Base-by-base conservation (phyloP, 345 rosid species). In the Luvunga scandens region DNA sequence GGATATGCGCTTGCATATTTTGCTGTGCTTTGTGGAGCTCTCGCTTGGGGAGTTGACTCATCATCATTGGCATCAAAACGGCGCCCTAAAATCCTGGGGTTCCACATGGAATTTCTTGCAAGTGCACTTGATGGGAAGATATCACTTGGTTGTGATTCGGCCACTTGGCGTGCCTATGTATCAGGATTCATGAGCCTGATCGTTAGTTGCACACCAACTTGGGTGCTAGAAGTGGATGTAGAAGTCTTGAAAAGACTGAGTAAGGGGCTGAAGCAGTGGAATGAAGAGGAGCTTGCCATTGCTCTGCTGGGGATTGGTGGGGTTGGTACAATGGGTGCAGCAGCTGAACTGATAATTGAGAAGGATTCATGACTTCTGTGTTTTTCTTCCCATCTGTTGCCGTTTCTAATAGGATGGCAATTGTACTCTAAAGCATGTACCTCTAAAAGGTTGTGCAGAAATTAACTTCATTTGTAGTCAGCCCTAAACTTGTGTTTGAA, bases 11-110 rank as follows among this genome's bases (percentile, higher is more conserved):
- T 96, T 16, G 97, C 98, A 31, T 89, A 94, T 85, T 91, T 96
- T 74, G 88, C 88, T 0, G 81, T 96, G 69, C 89, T 92, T 56
- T 90, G 93, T 24, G 95, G 97, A 73, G 90, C 98, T 62, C 91
- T 94, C 28, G 94, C 97, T 8, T 96, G 99, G 99, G 98, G 99
- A 2, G 79, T 96, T 4, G 97, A 93, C 73, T 90, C 95, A 0
- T 82, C 91, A 33, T 83, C 92, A 13, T 79, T 95, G 12, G 87
- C 91, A 67, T 90, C 98, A 28, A 93, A 85, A 82, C 83, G 94
- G 22, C 89, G 98, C n/a, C 89, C 90, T 0, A 87, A 85, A 50
- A 84, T 94, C 74, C 85, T 94, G 4, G 89, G 89, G 16, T 48
- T 78, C 60, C 98, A 96, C 78, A 79, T 96, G 85, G 93, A 91